A percentile compares a stretch with the other conserved stretches of the same genome.
Conservation (phyloP, 2,329 filamentous ascomycete genomes). For the Exophiala calicioides region DNA sequence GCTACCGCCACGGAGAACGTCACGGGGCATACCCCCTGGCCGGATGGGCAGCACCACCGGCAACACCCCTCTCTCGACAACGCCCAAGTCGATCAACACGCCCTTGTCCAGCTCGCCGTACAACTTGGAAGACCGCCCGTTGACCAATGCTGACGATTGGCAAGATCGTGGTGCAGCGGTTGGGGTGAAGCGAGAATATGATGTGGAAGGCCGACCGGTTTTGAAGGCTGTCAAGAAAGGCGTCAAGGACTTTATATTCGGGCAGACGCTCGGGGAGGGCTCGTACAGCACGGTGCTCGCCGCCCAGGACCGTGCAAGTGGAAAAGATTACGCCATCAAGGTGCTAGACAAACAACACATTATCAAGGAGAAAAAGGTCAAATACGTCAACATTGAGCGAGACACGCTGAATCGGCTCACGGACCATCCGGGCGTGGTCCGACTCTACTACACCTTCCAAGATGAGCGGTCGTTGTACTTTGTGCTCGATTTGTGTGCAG, state of each 20-base stretch:
- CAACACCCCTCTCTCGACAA: conserved; percentile 30
- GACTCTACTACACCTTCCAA: conserved; percentile 97
- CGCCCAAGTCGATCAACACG: conserved; percentile 32
- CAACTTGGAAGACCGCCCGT: conserved; percentile 58
- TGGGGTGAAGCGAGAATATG: conserved; percentile 76
- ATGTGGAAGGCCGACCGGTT: conserved; percentile 78
- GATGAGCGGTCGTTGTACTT: conserved; percentile 96
- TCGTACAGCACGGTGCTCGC: conserved; percentile 96
- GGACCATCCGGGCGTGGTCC: conserved; percentile 93
- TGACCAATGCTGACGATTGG: conserved; percentile 84
- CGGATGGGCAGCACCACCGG: conserved; percentile 20
- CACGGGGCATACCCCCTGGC: conserved; percentile 66
- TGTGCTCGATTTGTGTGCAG: conserved; percentile 88
- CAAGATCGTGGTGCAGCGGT: conserved; percentile 92
- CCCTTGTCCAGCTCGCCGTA: conserved; percentile 51
- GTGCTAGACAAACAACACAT: conserved; percentile 98
- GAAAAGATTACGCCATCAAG: conserved; percentile 97
- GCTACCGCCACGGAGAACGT: conserved; percentile 73
- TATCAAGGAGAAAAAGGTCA: conserved; percentile 99
- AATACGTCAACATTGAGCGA: conserved; percentile 99
- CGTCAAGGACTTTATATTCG: conserved; percentile 94
- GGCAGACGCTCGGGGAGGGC: conserved; percentile 85
- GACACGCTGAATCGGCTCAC: conserved; percentile 95
- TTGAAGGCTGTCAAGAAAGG: conserved; percentile 91
- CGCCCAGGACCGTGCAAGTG: conserved; percentile 87